A percentile compares a stretch with the other conserved stretches of the same genome.
phyloP scores from a whole-genome alignment of 2,329 filamentous ascomycete species.

The Curvularia sp. region DNA sequence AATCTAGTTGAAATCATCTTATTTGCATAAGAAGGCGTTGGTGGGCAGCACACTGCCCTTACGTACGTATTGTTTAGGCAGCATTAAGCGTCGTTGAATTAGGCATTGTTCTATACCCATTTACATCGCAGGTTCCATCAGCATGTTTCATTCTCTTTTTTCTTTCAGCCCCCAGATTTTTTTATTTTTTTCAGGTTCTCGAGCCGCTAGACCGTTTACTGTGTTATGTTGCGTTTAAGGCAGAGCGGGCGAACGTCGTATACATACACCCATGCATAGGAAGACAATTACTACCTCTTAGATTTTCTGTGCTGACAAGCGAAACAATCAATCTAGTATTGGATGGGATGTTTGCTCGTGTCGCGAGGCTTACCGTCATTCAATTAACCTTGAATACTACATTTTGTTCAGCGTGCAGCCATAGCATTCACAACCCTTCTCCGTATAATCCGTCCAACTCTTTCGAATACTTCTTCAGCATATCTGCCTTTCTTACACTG shows the following conservation, averaged over 20 bases:
- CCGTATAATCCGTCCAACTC: slow-evolving; percentile 20
- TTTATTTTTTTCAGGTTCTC: not conserved
- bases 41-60: not conserved
- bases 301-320: not conserved
- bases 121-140: not conserved
- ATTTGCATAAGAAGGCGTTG: slow-evolving; percentile 3
- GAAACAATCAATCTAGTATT: not conserved
- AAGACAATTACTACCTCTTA: not conserved
- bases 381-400: not conserved
- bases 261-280: too few species aligned
- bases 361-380: not conserved
- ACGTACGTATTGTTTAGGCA: not conserved
- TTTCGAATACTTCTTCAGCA: slow-evolving; percentile 50
- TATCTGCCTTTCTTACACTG: slow-evolving; percentile 54
- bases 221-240: not conserved
- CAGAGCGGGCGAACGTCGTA: not conserved
- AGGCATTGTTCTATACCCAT: slow-evolving; percentile 7
- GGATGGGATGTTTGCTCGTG: not conserved
- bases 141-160: not conserved
- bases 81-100: not conserved
- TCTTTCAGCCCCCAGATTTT: too few species aligned
- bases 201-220: too few species aligned
- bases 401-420: not conserved
- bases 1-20: not conserved
- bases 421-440: not conserved